Evolutionary conservation across 2,329 filamentous ascomycete genomes (phyloP).

Genomic region (Thelonectria blattea): DNA sequence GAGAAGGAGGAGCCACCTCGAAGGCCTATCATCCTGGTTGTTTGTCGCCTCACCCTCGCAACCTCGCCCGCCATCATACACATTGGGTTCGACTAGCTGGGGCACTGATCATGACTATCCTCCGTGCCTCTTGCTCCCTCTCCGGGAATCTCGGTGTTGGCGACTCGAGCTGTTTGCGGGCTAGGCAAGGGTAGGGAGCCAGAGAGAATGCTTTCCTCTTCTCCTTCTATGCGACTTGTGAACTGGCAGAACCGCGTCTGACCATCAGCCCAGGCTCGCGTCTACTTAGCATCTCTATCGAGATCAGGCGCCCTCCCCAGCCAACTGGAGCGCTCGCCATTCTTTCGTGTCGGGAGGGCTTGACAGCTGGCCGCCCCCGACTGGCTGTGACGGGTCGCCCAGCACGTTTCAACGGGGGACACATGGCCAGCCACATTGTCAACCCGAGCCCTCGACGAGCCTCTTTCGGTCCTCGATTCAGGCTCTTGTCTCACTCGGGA

Average conservation of each 20-base stretch:
- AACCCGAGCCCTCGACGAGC: constrained; percentile 25
- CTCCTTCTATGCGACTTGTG: constrained; percentile 6
- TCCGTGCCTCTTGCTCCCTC: constrained; percentile 4
- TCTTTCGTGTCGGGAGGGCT: constrained; percentile 34
- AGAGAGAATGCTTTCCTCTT: constrained; percentile 23
- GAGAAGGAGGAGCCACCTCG: constrained; percentile 19
- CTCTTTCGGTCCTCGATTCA: constrained; percentile 29
- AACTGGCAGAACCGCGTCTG: constrained; percentile 26
- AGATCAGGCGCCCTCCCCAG: constrained; percentile 24
- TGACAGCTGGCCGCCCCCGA: constrained; percentile 42
- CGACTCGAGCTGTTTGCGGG: constrained; percentile 22
- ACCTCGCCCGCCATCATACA: constrained; percentile 1
- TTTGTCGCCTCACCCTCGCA: constrained; percentile 21
- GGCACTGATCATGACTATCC: constrained; percentile 14
- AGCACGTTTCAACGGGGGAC: constrained; percentile 46
- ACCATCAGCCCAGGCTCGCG: constrained; percentile 27
- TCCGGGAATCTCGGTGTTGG: constrained; percentile 20
- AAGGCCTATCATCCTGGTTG: constrained; percentile 22
- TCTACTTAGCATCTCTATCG: constrained; percentile 24
- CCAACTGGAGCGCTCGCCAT: constrained; percentile 27
- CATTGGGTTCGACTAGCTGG: constrained; percentile 3
- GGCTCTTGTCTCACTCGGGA: constrained; percentile 32
- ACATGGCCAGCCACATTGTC: constrained; percentile 45
- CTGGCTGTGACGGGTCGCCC: constrained; percentile 39
- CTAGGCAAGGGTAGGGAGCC: constrained; percentile 31